phyloP scores from a whole-genome alignment of 345 rosid species.

The Salix viminalis region DNA sequence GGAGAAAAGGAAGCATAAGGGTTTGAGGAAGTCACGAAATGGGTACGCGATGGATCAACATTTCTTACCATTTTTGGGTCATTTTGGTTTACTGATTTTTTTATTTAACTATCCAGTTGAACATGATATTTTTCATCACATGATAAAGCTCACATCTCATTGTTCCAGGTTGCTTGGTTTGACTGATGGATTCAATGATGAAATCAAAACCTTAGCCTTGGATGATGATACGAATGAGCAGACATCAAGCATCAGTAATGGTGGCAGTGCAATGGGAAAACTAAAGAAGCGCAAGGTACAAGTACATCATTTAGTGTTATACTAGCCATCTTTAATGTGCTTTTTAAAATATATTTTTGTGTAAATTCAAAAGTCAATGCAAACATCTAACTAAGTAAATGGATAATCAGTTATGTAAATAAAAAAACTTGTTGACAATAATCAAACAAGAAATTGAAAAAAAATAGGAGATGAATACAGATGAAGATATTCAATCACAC shows the following conservation, averaged over 20 bases:
- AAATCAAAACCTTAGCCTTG: conserved; percentile 54
- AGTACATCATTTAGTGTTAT: conserved; percentile 19
- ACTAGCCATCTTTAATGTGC: no score
- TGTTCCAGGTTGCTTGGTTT: conserved; percentile 66
- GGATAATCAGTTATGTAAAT: no score
- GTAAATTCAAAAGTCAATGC: neutral
- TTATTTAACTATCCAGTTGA: neutral
- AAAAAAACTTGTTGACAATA: no score
- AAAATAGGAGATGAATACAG: no score
- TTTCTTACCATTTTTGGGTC: neutral
- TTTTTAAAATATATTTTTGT: neutral
- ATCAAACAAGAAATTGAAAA: no score
- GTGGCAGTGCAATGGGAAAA: conserved; percentile 36
- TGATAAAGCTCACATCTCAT: conserved; percentile 15
- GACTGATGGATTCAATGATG: conserved; percentile 64
- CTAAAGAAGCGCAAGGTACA: conserved; percentile 53
- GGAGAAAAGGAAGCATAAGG: conserved; percentile 70
- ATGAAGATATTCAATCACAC: no score
- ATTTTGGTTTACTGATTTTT: neutral
- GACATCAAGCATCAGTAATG: conserved; percentile 19
- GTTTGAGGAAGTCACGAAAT: conserved; percentile 64
- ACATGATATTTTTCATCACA: conserved; percentile 1
- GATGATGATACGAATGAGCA: conserved; percentile 38
- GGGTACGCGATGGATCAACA: conserved; percentile 47
- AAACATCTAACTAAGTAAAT: no score